phyloP scores from a whole-genome alignment of 495 filamentous ascomycete species.

The Annulohypoxylon moriforme region DNA sequence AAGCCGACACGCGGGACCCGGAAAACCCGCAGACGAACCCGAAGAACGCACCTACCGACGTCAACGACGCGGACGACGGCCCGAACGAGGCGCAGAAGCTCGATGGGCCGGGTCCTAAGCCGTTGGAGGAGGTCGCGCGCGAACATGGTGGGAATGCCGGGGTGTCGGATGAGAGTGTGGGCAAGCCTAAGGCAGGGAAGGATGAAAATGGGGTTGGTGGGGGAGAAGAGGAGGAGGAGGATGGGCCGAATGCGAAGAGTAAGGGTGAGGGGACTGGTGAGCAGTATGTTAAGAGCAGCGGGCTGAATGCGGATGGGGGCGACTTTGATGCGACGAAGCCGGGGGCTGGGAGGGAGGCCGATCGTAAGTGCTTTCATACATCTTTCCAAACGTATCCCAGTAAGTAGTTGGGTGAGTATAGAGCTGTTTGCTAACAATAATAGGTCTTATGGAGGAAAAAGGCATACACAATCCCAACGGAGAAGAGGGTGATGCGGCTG shows the following conservation, averaged over 20 bases:
- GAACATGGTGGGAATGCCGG: conserved; percentile 58
- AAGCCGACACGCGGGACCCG: conserved; percentile 53
- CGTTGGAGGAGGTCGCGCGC: conserved; percentile 54
- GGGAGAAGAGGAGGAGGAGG: conserved; percentile 19
- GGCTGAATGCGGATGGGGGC: conserved; percentile 64
- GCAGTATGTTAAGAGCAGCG: conserved; percentile 65
- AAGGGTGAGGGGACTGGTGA: conserved; percentile 62
- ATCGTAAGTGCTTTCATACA: conserved; percentile 61
- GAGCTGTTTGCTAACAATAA: not conserved
- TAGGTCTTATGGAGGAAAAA: conserved; percentile 59
- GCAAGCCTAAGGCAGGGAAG: conserved; percentile 1
- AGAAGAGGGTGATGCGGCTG: conserved; percentile 45
- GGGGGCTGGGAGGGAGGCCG: conserved; percentile 72
- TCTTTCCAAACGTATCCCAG: not conserved
- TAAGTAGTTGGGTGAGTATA: not conserved
- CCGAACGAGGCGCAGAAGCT: conserved; percentile 48
- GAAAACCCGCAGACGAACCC: conserved; percentile 49
- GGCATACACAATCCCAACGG: conserved; percentile 49
- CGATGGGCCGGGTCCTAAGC: conserved; percentile 57
- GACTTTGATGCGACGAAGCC: conserved; percentile 70
- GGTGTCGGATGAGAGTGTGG: conserved; percentile 2
- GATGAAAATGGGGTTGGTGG: too few relatives aligned
- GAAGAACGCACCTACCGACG: conserved; percentile 41
- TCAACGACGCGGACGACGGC: conserved; percentile 49
- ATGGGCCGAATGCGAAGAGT: conserved; percentile 51